A percentile compares a stretch with the other conserved stretches of the same genome.
These are phyloP conservation scores for Didymella sp. DNA, from an alignment of 2,329 filamentous ascomycete genomes.

Conservation along the genomic window DNA sequence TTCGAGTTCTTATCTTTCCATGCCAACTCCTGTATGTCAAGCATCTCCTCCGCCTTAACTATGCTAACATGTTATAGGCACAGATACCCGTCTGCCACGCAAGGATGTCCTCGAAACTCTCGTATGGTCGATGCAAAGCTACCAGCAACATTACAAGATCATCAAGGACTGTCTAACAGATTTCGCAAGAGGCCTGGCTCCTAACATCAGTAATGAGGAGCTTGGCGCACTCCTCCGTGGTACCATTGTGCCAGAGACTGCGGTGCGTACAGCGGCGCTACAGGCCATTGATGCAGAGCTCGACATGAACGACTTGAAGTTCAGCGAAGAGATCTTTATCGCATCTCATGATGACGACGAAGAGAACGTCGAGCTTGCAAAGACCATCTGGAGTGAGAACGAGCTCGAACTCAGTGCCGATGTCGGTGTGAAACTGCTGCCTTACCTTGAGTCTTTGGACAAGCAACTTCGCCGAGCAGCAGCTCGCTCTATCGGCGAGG, in stretches of 20 bases:
- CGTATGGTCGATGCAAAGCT: constrained; percentile 83
- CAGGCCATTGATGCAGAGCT: constrained; percentile 92
- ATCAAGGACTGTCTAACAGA: constrained; percentile 93
- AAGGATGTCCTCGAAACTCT: constrained; percentile 74
- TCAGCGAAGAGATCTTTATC: constrained; percentile 91
- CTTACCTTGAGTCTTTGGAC: constrained; percentile 82
- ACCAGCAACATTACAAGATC: constrained; percentile 92
- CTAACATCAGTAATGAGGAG: constrained; percentile 77
- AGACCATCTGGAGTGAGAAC: constrained; percentile 95
- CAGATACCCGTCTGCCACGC: constrained; percentile 77
- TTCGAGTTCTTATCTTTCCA: constrained; percentile 91
- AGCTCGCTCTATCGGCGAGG: constrained; percentile 79
- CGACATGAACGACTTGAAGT: constrained; percentile 85
- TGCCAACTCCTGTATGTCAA: constrained; percentile 70
- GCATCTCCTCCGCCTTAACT: not conserved
- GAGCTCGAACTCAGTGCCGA: constrained; percentile 73
- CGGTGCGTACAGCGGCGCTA: constrained; percentile 82
- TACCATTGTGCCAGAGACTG: constrained; percentile 76
- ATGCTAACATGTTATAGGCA: constrained; percentile 50
- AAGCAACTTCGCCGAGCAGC: constrained; percentile 82
- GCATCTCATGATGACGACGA: constrained; percentile 88
- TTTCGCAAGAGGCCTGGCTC: constrained; percentile 81
- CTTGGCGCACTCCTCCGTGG: constrained; percentile 79
- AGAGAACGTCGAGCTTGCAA: constrained; percentile 83
- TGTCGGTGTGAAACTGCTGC: constrained; percentile 71